A percentile compares a stretch with the other conserved stretches of the same genome.
Conservation (phyloP, 805 yeast genomes). For the Myxozyma melibiosi region DNA sequence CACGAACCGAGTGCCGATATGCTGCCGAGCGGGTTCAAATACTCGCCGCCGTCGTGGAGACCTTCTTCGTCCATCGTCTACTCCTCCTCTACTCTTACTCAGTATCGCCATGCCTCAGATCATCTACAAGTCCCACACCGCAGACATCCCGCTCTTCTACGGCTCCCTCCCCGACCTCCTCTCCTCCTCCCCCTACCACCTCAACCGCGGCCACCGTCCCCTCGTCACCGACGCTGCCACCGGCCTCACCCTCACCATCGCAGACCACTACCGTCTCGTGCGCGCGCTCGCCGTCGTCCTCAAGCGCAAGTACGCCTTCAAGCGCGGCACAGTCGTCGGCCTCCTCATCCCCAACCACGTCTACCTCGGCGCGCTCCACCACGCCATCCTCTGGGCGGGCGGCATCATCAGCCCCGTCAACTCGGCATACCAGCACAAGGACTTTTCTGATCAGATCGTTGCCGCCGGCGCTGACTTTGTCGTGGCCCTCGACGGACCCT, state of each 20-base stretch:
- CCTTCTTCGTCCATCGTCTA: too few species aligned
- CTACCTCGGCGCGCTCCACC: slow-evolving; percentile 39
- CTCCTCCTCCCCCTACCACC: slow-evolving; percentile 14
- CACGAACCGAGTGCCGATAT: too few species aligned
- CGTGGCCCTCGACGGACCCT: slow-evolving; percentile 13
- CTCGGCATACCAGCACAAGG: slow-evolving; percentile 6
- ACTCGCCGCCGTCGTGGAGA: too few species aligned
- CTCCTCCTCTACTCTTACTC: too few species aligned
- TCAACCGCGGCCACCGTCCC: slow-evolving; percentile 4
- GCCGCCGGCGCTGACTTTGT: slow-evolving; percentile 10
- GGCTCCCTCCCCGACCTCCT: slow-evolving; percentile 21
- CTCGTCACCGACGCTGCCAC: slow-evolving; percentile 14
- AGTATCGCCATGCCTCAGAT: too few species aligned
- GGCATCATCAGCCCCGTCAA: slow-evolving; percentile 19
- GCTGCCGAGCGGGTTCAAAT: too few species aligned
- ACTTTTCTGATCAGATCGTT: slow-evolving; percentile 14
- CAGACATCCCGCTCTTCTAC: slow-evolving; percentile 1
- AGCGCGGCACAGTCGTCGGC: slow-evolving; percentile 39
- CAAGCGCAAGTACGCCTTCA: slow-evolving; percentile 30
- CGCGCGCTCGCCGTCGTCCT: slow-evolving; percentile 24
- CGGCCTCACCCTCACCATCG: slow-evolving; percentile 13
- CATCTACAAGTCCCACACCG: slow-evolving; percentile 9
- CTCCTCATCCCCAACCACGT: slow-evolving; percentile 40
- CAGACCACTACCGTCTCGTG: slow-evolving; percentile 11
- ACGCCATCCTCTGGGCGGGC: slow-evolving; percentile 25